A percentile compares a stretch with the other conserved stretches of the same genome.
These are phyloP conservation scores for Ambrosia artemisiifolia DNA, from an alignment of 129 eudicot genomes.

Conservation along the genomic window DNA sequence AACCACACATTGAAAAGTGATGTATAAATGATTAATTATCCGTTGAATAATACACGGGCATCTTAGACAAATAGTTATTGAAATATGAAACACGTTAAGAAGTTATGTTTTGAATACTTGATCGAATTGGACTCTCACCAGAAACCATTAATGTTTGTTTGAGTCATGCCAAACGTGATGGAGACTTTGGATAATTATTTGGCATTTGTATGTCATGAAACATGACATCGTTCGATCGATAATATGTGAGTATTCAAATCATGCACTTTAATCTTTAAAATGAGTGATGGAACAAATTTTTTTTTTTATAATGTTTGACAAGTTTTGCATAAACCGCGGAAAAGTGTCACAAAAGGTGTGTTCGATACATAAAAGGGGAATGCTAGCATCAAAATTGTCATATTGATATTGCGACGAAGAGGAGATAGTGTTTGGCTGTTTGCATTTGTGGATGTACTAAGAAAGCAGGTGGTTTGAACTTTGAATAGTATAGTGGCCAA, in stretches of 20 bases:
- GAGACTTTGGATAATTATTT: too few species aligned
- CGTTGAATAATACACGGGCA: background rate
- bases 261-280: background rate
- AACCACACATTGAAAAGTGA: background rate
- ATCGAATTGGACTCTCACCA: background rate
- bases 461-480: background rate
- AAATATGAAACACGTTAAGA: background rate
- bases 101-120: background rate
- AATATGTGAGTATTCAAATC: background rate
- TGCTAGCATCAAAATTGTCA: background rate
- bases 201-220: too few species aligned
- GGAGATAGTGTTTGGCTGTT: background rate
- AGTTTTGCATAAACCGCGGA: background rate
- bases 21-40: background rate
- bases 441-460: background rate
- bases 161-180: background rate
- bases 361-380: background rate
- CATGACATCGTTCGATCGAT: too few species aligned
- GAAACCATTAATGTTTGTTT: background rate
- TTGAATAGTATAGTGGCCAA: background rate
- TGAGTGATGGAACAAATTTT: background rate
- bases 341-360: background rate
- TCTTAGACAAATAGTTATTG: background rate
- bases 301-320: background rate
- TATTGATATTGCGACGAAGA: background rate